Base-by-base conservation (phyloP, 352 stramenopile genomes). In the Globisporangium ultimum region DNA sequence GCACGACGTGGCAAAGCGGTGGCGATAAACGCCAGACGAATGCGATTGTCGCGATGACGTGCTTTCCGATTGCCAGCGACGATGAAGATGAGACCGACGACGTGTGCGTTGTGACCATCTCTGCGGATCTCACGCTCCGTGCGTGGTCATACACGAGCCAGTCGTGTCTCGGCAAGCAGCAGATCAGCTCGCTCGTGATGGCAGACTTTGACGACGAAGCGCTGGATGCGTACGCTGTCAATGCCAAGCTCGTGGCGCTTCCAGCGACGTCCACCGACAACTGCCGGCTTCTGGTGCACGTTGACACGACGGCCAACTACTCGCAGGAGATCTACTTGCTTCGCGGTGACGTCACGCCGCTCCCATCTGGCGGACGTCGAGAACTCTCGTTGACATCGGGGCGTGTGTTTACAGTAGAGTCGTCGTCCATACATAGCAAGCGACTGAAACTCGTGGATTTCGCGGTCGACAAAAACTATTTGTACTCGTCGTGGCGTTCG, bases 401-500 rank as follows among this genome's bases (percentile, higher is more conserved):
- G 13, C 76, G 81, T 15, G 67, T 89, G 7, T 91, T 91, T 53
- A 78, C 69, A 1, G 62, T 88, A 1, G 40, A 55, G 12, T 40
- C 53, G 17, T n/a, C 46, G 15, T 51, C 38, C 10, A 54, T 65
- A 42, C 41, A 43, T 1, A 72, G 77, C 32, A 71, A 81, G 24
- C 67, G 79, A 1, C 61, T 87, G 2, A 84, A 82, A 51, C 79
- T 92, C 57, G 75, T 92, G 20, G 80, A 90, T 53, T 90, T 92
- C 63, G 72, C 73, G 0, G 71, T 90, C 11, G 77, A 92, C 43
- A 78, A 87, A 43, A 80, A 76, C 24, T 78, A 77, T 21, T 52
- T 92, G 38, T 89, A 86, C 43, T 90, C 78, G n/a, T 79, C 76
- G 1, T 92, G 83, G 82, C 71, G 82, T 1, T 89, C 78, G 12